A percentile compares a stretch with the other conserved stretches of the same genome.
phyloP scores from a whole-genome alignment of 805 yeast genomes.

The Metschnikowia picachoensis region DNA sequence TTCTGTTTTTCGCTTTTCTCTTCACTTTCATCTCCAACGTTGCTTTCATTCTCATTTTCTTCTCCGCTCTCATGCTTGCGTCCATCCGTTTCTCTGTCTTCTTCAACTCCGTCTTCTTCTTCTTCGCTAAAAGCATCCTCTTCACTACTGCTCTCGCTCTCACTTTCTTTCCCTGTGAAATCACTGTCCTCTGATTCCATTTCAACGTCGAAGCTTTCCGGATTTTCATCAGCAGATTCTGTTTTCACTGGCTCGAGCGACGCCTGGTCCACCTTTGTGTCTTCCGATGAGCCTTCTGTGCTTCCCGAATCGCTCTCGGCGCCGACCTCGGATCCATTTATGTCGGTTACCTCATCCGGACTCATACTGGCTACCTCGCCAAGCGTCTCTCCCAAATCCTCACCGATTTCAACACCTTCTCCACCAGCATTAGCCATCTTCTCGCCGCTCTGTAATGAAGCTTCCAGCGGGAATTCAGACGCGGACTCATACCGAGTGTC shows the following conservation, averaged over 20 bases:
- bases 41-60: constrained; percentile 4
- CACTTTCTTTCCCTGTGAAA: neutral
- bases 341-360: too few relatives aligned
- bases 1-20: constrained; percentile 7
- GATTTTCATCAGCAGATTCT: too few relatives aligned
- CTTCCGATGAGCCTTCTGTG: too few relatives aligned
- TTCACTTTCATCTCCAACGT: constrained; percentile 7
- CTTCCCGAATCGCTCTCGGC: too few relatives aligned
- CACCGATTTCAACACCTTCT: constrained; percentile 10
- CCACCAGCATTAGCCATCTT: neutral
- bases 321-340: too few relatives aligned
- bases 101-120: constrained; percentile 11
- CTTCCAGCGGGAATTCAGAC: constrained; percentile 25
- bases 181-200: neutral
- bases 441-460: constrained; percentile 12
- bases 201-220: neutral
- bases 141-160: neutral
- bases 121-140: neutral
- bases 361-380: constrained; percentile 15
- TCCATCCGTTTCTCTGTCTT: neutral
- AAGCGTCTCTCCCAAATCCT: constrained; percentile 22
- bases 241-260: too few relatives aligned
- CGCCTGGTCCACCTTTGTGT: too few relatives aligned
- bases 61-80: neutral
- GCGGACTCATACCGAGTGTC: constrained; percentile 31